Evolutionary conservation across 164 flowering plant genomes (phyloP).

Genomic region (Hamamelis virginiana): DNA sequence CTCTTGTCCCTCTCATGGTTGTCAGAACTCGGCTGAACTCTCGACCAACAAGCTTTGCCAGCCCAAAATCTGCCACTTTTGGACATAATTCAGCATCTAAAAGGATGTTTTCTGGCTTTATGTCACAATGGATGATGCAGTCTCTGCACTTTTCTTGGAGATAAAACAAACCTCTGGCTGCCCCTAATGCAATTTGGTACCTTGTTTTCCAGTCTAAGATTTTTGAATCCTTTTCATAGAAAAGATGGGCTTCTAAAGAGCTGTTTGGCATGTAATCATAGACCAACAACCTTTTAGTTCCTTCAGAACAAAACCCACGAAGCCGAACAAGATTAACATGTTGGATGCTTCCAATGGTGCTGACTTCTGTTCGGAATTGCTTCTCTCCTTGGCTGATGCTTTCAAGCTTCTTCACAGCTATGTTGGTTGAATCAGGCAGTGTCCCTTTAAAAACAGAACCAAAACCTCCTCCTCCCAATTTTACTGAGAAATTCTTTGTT

Average conservation of each 20-base stretch:
- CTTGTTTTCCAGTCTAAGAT: conserved; percentile 10
- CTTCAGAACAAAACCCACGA: conserved; percentile 11
- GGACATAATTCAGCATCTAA: conserved; percentile 4
- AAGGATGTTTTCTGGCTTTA: conserved; percentile 14
- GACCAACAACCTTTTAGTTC: conserved; percentile 7
- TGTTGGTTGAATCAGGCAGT: background rate
- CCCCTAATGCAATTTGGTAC: conserved; percentile 3
- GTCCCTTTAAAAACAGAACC: conserved; percentile 18
- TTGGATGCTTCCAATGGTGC: conserved; percentile 13
- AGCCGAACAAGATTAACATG: conserved; percentile 16
- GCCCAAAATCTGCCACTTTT: conserved; percentile 15
- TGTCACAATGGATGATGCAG: conserved; percentile 15
- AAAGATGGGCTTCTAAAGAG: background rate
- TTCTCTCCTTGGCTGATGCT: conserved; percentile 6
- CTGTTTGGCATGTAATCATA: conserved; percentile 10
- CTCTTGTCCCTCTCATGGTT: conserved; percentile 16
- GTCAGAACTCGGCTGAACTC: conserved; percentile 8
- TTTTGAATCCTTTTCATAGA: background rate
- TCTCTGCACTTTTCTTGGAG: conserved; percentile 13
- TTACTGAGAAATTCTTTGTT: conserved; percentile 10
- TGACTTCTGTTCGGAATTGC: conserved; percentile 15
- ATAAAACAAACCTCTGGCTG: conserved; percentile 8
- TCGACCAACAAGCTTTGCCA: conserved; percentile 10
- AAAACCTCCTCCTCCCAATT: conserved; percentile 12
- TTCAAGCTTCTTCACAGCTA: conserved; percentile 14